Percentiles rank a stretch among this genome's conserved stretches.
Conservation (phyloP, 108 stramenopile species). For the Fragilaria radians region DNA sequence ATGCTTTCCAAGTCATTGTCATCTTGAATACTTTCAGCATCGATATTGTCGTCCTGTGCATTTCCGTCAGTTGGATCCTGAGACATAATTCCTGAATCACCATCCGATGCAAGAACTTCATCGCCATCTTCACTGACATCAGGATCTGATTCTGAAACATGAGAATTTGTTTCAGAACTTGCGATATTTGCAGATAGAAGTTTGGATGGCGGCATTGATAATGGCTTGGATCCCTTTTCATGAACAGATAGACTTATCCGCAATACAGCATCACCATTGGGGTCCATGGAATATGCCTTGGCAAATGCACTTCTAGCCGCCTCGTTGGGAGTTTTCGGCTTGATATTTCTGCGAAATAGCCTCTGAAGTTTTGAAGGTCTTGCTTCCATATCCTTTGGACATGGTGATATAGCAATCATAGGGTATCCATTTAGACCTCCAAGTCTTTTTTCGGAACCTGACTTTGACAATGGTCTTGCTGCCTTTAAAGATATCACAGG, state of each 20-base stretch:
- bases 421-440: conserved; percentile 3
- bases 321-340: not conserved
- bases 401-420: conserved; percentile 4
- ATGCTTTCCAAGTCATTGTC: not conserved
- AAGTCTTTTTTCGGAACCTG: not conserved
- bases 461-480: conserved; percentile 6
- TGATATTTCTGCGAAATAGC: not conserved
- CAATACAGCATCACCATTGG: conserved; percentile 21
- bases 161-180: not conserved
- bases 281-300: conserved; percentile 21
- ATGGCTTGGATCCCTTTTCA: not conserved
- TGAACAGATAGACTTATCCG: conserved; percentile 9
- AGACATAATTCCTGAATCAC: not conserved
- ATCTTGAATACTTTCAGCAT: not conserved
- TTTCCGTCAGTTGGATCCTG: not conserved
- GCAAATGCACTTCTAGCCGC: conserved; percentile 12
- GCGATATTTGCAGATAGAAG: not conserved
- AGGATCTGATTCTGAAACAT: not conserved
- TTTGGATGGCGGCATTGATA: not conserved
- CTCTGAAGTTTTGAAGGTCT: not conserved
- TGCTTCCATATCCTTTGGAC: not conserved
- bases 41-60: not conserved
- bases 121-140: not conserved
- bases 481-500: conserved; percentile 13
- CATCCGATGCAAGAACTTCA: not conserved